These are phyloP conservation scores for Marasmius fiardii DNA, from an alignment of 1,284 basidiomycete genomes.

Conservation along the genomic window DNA sequence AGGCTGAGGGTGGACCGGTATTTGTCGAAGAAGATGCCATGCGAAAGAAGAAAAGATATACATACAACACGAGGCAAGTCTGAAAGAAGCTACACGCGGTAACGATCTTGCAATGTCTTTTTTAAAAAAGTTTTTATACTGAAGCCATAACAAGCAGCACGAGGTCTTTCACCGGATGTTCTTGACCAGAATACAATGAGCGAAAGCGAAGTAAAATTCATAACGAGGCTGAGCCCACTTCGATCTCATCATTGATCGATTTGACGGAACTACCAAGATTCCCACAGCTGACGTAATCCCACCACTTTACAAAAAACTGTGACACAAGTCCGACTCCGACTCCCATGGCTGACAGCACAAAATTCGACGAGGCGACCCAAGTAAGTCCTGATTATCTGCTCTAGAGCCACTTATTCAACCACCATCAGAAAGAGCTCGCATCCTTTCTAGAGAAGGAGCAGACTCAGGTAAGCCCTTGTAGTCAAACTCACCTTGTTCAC, in stretches of 20 bases:
- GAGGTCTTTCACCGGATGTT: not conserved
- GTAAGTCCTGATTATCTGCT: constrained; percentile 34
- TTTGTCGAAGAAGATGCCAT: constrained; percentile 41
- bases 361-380: constrained; percentile 78
- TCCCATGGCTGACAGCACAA: constrained; percentile 50
- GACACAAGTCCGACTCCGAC: constrained; percentile 9
- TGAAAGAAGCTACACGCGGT: constrained; percentile 14
- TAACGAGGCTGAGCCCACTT: too few species aligned
- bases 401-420: not conserved
- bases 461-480: constrained; percentile 60
- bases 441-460: constrained; percentile 87
- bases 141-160: constrained; percentile 21
- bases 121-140: constrained; percentile 19
- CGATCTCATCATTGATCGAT: not conserved
- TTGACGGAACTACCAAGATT: not conserved
- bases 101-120: constrained; percentile 26
- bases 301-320: not conserved
- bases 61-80: constrained; percentile 28
- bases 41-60: constrained; percentile 22
- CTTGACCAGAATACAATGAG: not conserved
- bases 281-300: not conserved
- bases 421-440: constrained; percentile 76
- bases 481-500: constrained; percentile 6
- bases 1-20: constrained; percentile 21
- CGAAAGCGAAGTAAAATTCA: not conserved